Evolutionary conservation across 225 moss, liverwort and hornwort species (phyloP).

Genomic region (Bryoerythrophyllum caledonicum): DNA sequence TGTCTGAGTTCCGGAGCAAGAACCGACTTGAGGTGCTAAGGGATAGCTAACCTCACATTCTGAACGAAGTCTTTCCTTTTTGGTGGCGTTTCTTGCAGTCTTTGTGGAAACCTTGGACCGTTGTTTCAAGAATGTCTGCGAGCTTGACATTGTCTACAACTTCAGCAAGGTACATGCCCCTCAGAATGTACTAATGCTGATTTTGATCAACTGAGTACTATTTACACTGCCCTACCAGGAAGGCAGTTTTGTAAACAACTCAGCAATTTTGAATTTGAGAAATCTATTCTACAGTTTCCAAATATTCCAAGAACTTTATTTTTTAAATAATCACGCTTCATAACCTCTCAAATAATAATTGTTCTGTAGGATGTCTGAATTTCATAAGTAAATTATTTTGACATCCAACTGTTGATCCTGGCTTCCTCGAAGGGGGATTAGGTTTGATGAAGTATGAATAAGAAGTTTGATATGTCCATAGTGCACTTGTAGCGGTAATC

Average conservation of each 20-base stretch:
- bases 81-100: constrained; percentile 46
- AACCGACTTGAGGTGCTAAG: not conserved
- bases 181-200: not conserved
- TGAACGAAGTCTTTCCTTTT: constrained; percentile 6
- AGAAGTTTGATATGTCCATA: not conserved
- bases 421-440: not conserved
- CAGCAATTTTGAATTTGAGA: too few relatives aligned
- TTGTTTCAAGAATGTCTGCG: constrained; percentile 97
- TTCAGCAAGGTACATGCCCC: constrained; percentile 73
- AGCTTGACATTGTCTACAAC: constrained; percentile 91
- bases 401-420: too few relatives aligned
- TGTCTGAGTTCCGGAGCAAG: not conserved
- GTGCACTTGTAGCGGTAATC: constrained; percentile 6
- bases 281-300: too few relatives aligned
- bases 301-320: too few relatives aligned
- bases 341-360: too few relatives aligned
- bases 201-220: not conserved
- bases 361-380: too few relatives aligned
- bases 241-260: too few relatives aligned
- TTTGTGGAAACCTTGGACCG: constrained; percentile 97
- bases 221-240: too few relatives aligned
- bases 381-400: too few relatives aligned
- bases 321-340: too few relatives aligned
- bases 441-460: not conserved
- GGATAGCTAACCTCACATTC: not conserved